Conservation (phyloP, 75 land plant species). For the Sequoia sempervirens region DNA sequence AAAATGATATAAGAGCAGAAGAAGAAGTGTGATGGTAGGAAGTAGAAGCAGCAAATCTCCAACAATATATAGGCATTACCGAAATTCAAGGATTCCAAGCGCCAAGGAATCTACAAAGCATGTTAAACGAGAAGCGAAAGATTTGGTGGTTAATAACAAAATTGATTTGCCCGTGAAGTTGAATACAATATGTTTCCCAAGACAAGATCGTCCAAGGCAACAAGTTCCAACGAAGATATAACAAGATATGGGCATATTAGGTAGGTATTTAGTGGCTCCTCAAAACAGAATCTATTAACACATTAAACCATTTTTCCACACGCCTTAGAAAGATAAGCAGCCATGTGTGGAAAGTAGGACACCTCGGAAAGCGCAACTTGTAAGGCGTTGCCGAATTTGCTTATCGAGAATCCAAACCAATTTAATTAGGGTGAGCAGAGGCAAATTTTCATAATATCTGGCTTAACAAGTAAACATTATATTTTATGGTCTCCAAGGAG, state of each 20-base stretch:
- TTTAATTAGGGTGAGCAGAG: neutral
- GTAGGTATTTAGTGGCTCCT: neutral
- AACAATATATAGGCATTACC: too few relatives aligned
- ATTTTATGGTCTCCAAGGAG: neutral
- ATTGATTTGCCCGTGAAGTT: neutral
- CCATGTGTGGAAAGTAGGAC: neutral
- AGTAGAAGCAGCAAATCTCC: too few relatives aligned
- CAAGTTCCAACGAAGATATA: constrained; percentile 1
- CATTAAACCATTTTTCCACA: neutral
- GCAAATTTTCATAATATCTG: neutral
- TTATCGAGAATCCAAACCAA: neutral
- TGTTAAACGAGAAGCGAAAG: too few relatives aligned
- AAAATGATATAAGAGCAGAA: too few relatives aligned
- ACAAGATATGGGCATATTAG: neutral
- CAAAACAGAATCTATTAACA: neutral
- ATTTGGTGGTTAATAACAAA: too few relatives aligned
- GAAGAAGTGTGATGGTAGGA: too few relatives aligned
- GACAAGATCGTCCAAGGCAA: too few relatives aligned
- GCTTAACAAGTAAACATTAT: neutral
- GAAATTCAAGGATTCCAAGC: too few relatives aligned
- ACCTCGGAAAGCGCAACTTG: neutral
- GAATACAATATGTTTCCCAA: neutral
- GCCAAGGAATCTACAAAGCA: too few relatives aligned
- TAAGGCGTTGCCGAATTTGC: too few relatives aligned
- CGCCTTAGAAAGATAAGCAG: too few relatives aligned